Percentiles rank a stretch among this genome's conserved stretches.
Conservation (phyloP, 2,329 filamentous ascomycete species). For the Chaetomium sp. region DNA sequence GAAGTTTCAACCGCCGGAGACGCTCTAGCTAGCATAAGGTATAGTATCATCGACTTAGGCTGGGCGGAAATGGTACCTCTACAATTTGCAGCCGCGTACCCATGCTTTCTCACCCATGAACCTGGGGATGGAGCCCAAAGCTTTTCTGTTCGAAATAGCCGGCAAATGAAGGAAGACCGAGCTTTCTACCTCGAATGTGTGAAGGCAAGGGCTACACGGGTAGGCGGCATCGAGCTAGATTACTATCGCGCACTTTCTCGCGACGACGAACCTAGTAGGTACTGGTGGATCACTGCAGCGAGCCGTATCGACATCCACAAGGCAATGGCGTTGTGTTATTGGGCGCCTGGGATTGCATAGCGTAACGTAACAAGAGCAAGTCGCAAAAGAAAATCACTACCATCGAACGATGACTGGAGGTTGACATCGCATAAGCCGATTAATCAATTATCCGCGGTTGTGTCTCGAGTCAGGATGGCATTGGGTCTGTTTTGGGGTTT, state of each 20-base stretch:
- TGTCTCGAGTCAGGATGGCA: background rate
- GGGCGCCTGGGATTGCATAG: background rate
- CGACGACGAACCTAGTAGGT: background rate
- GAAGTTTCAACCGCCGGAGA: background rate
- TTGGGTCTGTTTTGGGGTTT: background rate
- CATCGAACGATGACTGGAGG: background rate
- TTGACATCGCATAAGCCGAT: background rate
- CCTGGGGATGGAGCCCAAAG: background rate
- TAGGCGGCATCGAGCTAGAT: conserved; percentile 1
- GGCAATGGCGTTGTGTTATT: conserved; percentile 1
- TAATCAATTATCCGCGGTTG: background rate
- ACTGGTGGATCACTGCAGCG: conserved; percentile 1
- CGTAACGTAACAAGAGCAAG: background rate
- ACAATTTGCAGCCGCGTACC: conserved; percentile 1
- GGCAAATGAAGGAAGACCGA: background rate
- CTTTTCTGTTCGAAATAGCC: background rate
- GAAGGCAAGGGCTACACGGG: background rate
- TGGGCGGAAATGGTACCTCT: conserved; percentile 2
- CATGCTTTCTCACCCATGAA: background rate
- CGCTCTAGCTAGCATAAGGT: background rate
- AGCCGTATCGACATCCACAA: conserved; percentile 2
- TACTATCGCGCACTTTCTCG: conserved; percentile 2
- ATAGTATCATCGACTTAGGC: background rate
- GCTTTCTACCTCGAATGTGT: conserved; percentile 4
- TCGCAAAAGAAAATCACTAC: background rate